Evolutionary conservation across 2,329 filamentous ascomycete species (phyloP).

Genomic region (Microsporum audouinii): DNA sequence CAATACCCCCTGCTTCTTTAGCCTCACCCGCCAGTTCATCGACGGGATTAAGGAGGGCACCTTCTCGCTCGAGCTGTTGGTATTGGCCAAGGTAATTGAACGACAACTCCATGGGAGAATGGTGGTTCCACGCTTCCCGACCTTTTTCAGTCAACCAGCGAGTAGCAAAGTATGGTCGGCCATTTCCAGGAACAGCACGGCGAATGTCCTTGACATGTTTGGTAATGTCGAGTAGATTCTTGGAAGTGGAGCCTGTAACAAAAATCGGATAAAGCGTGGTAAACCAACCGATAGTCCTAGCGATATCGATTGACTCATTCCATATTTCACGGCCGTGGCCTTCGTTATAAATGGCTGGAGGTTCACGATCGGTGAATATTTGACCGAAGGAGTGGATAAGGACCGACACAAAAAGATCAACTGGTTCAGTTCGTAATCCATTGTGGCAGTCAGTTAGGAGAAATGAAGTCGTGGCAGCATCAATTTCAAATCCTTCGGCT

Average conservation of each 20-base stretch:
- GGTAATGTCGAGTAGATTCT: slow-evolving; percentile 23
- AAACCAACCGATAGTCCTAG: slow-evolving; percentile 41
- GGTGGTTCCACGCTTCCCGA: slow-evolving; percentile 23
- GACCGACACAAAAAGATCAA: slow-evolving; percentile 29
- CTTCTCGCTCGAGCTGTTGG: slow-evolving; percentile 36
- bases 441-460: slow-evolving; percentile 25
- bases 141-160: slow-evolving; percentile 20
- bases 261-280: slow-evolving; percentile 38
- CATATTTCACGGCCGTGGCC: slow-evolving; percentile 40
- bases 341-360: slow-evolving; percentile 40
- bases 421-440: slow-evolving; percentile 27
- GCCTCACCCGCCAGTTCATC: slow-evolving; percentile 32
- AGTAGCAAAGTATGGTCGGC: slow-evolving; percentile 28
- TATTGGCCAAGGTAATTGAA: slow-evolving; percentile 32
- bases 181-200: slow-evolving; percentile 24
- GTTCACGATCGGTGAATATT: slow-evolving; percentile 32
- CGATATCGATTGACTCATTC: slow-evolving; percentile 35
- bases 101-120: slow-evolving; percentile 31
- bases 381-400: slow-evolving; percentile 35
- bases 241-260: slow-evolving; percentile 16
- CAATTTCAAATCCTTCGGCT: slow-evolving; percentile 26
- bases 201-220: slow-evolving; percentile 31
- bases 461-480: slow-evolving; percentile 23
- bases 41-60: slow-evolving; percentile 33
- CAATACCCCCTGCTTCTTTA: slow-evolving; percentile 27